A percentile compares a stretch with the other conserved stretches of the same genome.
Evolutionary conservation across 805 yeast genomes (phyloP).

Genomic region (Sugiyamaella boreocaroliniensis): DNA sequence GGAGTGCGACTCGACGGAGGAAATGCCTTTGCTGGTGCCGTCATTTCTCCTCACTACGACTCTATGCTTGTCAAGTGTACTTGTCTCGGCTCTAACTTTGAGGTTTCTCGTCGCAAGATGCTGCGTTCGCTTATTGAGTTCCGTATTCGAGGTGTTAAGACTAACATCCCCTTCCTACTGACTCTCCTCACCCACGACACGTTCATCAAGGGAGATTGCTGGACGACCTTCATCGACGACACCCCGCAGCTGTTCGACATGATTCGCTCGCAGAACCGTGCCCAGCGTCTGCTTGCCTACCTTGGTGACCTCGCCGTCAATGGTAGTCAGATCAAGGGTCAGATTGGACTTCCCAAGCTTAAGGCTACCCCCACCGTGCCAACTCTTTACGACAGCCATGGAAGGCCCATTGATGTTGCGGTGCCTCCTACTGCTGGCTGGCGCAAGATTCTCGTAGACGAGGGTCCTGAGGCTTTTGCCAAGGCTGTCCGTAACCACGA

Average conservation of each 20-base stretch:
- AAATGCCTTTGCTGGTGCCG: slow-evolving; percentile 94
- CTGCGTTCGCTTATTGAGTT: slow-evolving; percentile 93
- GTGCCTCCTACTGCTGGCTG: slow-evolving; percentile 69
- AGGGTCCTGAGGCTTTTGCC: slow-evolving; percentile 89
- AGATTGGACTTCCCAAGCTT: slow-evolving; percentile 85
- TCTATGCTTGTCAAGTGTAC: slow-evolving; percentile 97
- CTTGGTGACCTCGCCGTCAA: slow-evolving; percentile 91
- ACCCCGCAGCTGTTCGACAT: slow-evolving; percentile 93
- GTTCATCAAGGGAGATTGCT: slow-evolving; percentile 78
- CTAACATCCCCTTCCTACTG: slow-evolving; percentile 92
- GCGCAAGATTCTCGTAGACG: slow-evolving; percentile 77
- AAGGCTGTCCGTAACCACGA: slow-evolving; percentile 73
- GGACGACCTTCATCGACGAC: slow-evolving; percentile 98
- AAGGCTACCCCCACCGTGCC: slow-evolving; percentile 72
- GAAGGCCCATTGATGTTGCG: slow-evolving; percentile 54
- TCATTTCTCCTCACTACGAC: slow-evolving; percentile 95
- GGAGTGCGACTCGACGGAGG: slow-evolving; percentile 99
- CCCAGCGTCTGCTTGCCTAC: slow-evolving; percentile 85
- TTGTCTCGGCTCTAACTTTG: slow-evolving; percentile 94
- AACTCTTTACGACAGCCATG: slow-evolving; percentile 53
- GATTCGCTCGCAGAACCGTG: slow-evolving; percentile 94
- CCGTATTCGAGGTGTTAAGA: slow-evolving; percentile 98
- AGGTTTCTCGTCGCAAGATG: slow-evolving; percentile 97
- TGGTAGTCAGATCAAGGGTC: slow-evolving; percentile 95
- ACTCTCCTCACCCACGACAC: slow-evolving; percentile 87